phyloP scores from a whole-genome alignment of 306 rosid genomes.

The Rosa persica region DNA sequence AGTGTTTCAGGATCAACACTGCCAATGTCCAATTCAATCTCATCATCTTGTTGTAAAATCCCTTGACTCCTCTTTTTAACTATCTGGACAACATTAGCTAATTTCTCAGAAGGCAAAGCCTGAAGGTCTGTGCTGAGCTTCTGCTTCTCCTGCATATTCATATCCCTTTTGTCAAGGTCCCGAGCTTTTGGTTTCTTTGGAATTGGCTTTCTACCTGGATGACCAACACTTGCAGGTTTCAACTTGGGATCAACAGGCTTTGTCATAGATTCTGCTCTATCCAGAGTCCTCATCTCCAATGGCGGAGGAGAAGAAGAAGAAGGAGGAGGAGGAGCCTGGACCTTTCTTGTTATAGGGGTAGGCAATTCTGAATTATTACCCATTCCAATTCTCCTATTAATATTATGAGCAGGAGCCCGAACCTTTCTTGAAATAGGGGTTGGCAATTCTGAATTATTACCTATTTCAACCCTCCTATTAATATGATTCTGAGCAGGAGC shows the following conservation, averaged over 20 bases:
- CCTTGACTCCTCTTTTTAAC: slow-evolving; percentile 72
- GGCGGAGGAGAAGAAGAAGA: slow-evolving; percentile 30
- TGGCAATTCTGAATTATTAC: slow-evolving; percentile 25
- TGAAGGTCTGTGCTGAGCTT: slow-evolving; percentile 72
- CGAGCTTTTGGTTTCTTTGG: slow-evolving; percentile 82
- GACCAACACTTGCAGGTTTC: slow-evolving; percentile 41
- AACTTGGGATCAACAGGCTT: slow-evolving; percentile 31
- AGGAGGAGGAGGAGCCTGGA: slow-evolving; percentile 25
- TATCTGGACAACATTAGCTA: slow-evolving; percentile 71
- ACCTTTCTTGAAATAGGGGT: not conserved
- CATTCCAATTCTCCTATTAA: not conserved
- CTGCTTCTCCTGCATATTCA: slow-evolving; percentile 86
- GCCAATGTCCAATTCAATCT: slow-evolving; percentile 89
- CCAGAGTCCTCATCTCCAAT: slow-evolving; percentile 45
- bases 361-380: not conserved
- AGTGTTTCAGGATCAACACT: slow-evolving; percentile 85
- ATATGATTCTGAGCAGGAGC: slow-evolving; percentile 12
- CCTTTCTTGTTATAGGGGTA: not conserved
- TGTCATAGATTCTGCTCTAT: slow-evolving; percentile 56
- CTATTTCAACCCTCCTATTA: slow-evolving; percentile 27
- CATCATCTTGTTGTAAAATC: slow-evolving; percentile 79
- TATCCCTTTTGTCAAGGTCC: slow-evolving; percentile 72
- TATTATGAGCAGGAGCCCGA: slow-evolving; percentile 9
- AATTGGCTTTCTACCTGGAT: slow-evolving; percentile 48
- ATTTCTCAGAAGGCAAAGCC: slow-evolving; percentile 76